These are phyloP conservation scores for Kappamyces sp. DNA, from an alignment of 192 early-diverging fungal species.

Conservation along the genomic window DNA sequence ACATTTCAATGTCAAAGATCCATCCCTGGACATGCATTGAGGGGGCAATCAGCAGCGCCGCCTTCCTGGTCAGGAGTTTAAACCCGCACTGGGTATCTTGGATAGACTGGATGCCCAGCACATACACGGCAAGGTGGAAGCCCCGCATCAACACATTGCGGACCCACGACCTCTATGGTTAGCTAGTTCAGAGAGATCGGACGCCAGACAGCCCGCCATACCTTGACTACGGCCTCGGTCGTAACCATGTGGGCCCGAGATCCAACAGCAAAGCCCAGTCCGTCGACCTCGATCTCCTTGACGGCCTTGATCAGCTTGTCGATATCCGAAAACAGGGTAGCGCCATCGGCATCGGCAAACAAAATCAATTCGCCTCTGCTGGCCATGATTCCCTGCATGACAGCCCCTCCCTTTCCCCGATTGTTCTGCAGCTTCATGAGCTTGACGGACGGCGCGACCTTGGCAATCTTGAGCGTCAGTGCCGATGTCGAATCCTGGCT, in stretches of 20 bases:
- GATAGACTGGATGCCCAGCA: conserved; percentile 81
- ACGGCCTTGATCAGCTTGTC: conserved; percentile 46
- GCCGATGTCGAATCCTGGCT: conserved; percentile 70
- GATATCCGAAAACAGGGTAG: conserved; percentile 85
- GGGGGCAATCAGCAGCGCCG: conserved; percentile 71
- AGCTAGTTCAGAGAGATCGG: not conserved
- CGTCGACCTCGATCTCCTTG: conserved; percentile 33
- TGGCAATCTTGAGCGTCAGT: conserved; percentile 62
- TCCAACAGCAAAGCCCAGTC: conserved; percentile 71
- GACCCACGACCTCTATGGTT: conserved; percentile 72
- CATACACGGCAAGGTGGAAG: conserved; percentile 84
- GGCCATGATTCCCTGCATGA: conserved; percentile 70
- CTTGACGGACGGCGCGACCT: conserved; percentile 33
- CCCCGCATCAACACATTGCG: conserved; percentile 91
- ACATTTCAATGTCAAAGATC: conserved; percentile 96
- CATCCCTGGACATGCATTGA: conserved; percentile 94
- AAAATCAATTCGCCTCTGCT: conserved; percentile 68
- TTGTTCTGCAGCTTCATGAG: conserved; percentile 9
- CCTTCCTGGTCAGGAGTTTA: conserved; percentile 80
- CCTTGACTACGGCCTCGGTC: conserved; percentile 81
- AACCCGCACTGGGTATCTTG: conserved; percentile 98
- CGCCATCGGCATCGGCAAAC: conserved; percentile 96
- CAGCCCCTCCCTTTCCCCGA: conserved; percentile 11
- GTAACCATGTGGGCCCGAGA: conserved; percentile 87
- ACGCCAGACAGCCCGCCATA: conserved; percentile 17